These are phyloP conservation scores for Cotoneaster glaucophyllus DNA, from an alignment of 306 rosid species.

Conservation along the genomic window DNA sequence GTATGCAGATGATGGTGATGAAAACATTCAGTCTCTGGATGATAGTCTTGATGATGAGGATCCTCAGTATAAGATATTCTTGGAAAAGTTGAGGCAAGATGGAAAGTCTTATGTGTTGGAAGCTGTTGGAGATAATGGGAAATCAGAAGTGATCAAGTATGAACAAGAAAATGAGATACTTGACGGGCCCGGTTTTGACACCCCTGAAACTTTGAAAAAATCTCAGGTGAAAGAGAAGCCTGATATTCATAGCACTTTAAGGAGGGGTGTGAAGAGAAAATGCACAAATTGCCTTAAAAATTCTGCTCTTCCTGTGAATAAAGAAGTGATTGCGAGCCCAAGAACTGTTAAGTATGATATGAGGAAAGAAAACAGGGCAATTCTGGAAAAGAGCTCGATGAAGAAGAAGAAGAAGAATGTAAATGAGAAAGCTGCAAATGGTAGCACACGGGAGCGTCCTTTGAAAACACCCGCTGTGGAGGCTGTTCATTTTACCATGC, in stretches of 20 bases:
- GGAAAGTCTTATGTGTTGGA: slow-evolving; percentile 25
- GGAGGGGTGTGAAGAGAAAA: not conserved
- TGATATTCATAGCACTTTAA: not conserved
- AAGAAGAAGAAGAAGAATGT: not conserved
- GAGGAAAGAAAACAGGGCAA: not conserved
- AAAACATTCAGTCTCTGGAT: no score
- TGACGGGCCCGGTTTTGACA: not conserved
- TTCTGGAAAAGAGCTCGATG: not conserved
- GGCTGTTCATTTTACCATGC: no score
- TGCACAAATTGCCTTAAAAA: not conserved
- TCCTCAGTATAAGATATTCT: slow-evolving; percentile 24
- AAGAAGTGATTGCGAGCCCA: not conserved
- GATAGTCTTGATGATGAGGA: slow-evolving; percentile 4
- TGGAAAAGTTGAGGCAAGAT: slow-evolving; percentile 27
- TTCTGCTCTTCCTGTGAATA: not conserved
- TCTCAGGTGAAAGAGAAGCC: slow-evolving; percentile 6
- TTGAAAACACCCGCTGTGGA: not conserved
- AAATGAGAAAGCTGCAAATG: not conserved
- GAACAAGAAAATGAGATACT: slow-evolving; percentile 16
- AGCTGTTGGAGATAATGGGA: slow-evolving; percentile 6
- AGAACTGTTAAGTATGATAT: not conserved
- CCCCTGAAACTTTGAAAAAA: not conserved
- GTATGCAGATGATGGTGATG: no score
- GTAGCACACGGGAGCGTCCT: not conserved
- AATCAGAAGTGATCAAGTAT: slow-evolving; percentile 13